These are phyloP conservation scores for Fusarium penzigii DNA, from an alignment of 2,329 filamentous ascomycete genomes.

Conservation along the genomic window DNA sequence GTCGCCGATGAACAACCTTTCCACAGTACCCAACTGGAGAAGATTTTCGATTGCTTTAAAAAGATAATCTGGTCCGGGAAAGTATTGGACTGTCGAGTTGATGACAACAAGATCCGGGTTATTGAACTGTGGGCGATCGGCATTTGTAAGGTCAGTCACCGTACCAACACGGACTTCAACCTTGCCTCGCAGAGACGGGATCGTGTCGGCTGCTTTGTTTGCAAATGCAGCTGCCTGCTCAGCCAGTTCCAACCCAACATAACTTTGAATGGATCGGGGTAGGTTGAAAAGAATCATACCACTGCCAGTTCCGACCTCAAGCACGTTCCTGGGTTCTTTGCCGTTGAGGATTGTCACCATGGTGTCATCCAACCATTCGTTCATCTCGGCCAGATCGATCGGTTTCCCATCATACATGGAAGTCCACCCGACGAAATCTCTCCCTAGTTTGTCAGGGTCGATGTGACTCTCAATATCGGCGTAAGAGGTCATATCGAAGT, in stretches of 20 bases:
- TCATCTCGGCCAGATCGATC: constrained; percentile 32
- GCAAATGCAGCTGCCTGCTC: constrained; percentile 21
- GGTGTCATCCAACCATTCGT: constrained; percentile 36
- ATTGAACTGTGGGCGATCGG: not conserved
- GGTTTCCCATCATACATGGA: constrained; percentile 33
- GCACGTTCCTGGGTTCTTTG: constrained; percentile 9
- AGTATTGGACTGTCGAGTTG: constrained; percentile 33
- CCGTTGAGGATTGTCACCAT: constrained; percentile 23
- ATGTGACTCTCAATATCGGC: constrained; percentile 11
- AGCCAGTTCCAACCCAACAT: constrained; percentile 32
- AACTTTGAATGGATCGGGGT: constrained; percentile 14
- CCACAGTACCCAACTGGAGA: not conserved
- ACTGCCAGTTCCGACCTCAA: constrained; percentile 34
- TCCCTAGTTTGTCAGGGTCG: constrained; percentile 13
- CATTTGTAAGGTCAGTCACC: constrained; percentile 15
- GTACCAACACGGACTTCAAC: constrained; percentile 20
- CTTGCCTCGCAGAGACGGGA: constrained; percentile 16
- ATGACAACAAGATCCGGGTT: constrained; percentile 18
- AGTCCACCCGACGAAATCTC: constrained; percentile 34
- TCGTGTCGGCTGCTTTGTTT: constrained; percentile 5
- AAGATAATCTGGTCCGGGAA: constrained; percentile 30
- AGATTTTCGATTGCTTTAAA: constrained; percentile 16
- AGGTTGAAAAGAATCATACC: constrained; percentile 38
- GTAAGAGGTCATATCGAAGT: constrained; percentile 20
- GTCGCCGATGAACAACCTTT: constrained; percentile 24